phyloP scores from a whole-genome alignment of 2,329 filamentous ascomycete genomes.

The Tolypocladium paradoxum region DNA sequence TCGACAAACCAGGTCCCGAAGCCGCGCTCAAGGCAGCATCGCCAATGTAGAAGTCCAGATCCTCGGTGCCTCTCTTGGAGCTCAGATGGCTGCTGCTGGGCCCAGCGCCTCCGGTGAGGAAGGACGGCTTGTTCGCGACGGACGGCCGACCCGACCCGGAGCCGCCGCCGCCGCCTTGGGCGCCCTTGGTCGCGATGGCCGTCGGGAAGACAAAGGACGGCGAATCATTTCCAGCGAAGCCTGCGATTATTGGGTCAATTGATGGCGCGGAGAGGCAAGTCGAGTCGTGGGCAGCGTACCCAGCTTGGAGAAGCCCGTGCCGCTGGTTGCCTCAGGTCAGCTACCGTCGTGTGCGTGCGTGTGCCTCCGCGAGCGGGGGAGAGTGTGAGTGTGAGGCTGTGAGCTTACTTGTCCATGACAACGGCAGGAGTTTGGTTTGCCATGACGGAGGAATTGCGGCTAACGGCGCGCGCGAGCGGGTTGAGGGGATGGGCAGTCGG shows the following conservation, averaged over 20 bases:
- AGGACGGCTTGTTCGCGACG: conserved; percentile 90
- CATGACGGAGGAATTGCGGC: conserved; percentile 44
- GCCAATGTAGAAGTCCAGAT: conserved; percentile 97
- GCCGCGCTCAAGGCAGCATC: conserved; percentile 85
- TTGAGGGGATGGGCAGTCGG: neutral
- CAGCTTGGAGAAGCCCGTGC: conserved; percentile 98
- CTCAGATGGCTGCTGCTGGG: conserved; percentile 65
- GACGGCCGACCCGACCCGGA: conserved; percentile 81
- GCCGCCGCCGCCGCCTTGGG: conserved; percentile 57
- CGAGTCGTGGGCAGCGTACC: conserved; percentile 45
- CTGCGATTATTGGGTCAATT: conserved; percentile 34
- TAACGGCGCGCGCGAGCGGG: conserved; percentile 8
- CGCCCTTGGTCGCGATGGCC: conserved; percentile 89
- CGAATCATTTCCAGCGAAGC: conserved; percentile 98
- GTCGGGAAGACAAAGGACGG: conserved; percentile 99
- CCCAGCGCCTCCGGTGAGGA: conserved; percentile 82
- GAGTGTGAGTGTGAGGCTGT: conserved; percentile 18
- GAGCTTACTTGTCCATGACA: conserved; percentile 99
- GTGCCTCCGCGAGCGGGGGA: conserved; percentile 15
- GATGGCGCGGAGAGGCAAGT: conserved; percentile 1
- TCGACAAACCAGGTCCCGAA: conserved; percentile 60
- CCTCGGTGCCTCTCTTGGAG: conserved; percentile 89
- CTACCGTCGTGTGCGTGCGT: conserved; percentile 11
- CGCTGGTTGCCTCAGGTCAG: conserved; percentile 48
- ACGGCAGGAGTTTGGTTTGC: conserved; percentile 98